Evolutionary conservation across 345 rosid genomes (phyloP).

Genomic region (Populus davidiana): DNA sequence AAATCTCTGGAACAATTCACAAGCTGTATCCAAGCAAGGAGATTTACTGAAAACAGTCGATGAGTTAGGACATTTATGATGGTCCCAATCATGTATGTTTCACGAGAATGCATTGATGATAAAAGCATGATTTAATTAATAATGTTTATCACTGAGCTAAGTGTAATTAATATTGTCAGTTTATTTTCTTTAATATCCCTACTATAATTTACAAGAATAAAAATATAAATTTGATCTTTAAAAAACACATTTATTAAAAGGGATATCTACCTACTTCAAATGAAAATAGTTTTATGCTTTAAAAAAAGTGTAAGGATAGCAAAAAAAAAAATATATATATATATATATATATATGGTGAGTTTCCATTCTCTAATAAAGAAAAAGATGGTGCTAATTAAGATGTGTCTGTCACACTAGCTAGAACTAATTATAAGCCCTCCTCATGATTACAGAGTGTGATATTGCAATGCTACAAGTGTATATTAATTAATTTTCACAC

Average conservation of each 20-base stretch:
- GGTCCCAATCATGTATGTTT: conserved; percentile 9
- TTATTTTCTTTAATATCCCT: not conserved
- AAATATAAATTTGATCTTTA: too few species aligned
- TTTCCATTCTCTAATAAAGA: not conserved
- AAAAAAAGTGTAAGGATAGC: too few species aligned
- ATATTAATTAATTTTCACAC: not conserved
- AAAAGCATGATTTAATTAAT: not conserved
- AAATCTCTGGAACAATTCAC: not conserved
- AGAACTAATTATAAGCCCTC: not conserved
- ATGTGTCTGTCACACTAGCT: not conserved
- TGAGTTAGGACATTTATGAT: not conserved
- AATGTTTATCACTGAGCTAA: not conserved
- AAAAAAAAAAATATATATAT: too few species aligned
- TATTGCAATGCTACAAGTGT: not conserved
- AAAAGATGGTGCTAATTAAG: not conserved
- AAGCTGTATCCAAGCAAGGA: not conserved
- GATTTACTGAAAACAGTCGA: not conserved
- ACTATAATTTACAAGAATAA: too few species aligned
- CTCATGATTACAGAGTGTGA: conserved; percentile 4
- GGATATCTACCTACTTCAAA: fast-evolving
- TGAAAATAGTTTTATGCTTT: too few species aligned
- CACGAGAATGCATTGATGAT: not conserved
- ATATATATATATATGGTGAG: not conserved
- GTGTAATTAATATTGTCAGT: not conserved
- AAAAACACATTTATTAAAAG: too few species aligned